phyloP scores from a whole-genome alignment of 78 protist genomes.

The Dictyostelium purpureum region DNA sequence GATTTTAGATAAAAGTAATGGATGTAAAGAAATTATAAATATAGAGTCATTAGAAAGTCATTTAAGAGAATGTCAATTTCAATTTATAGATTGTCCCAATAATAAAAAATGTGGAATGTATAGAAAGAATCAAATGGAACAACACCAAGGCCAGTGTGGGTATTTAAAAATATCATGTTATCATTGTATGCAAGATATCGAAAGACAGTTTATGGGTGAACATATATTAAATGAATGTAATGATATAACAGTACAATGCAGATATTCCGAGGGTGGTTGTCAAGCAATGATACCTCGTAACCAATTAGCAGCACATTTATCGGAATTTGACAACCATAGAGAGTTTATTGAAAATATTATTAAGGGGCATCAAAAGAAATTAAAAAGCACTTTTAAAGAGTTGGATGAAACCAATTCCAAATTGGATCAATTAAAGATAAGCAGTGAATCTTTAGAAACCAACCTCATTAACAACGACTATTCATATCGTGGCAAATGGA shows the following conservation, averaged over 20 bases:
- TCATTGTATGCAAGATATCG: neutral
- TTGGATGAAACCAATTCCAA: too few relatives aligned
- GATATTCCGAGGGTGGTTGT: neutral
- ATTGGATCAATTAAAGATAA: neutral
- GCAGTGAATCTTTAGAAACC: neutral
- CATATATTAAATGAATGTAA: neutral
- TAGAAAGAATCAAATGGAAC: neutral
- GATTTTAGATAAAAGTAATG: neutral
- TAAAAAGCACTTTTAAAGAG: neutral
- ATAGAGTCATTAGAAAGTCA: neutral
- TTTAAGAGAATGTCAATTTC: neutral
- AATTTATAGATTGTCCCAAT: neutral
- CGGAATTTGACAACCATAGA: neutral
- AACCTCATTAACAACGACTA: neutral
- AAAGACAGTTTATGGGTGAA: neutral
- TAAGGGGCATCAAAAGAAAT: neutral
- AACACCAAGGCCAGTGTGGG: neutral
- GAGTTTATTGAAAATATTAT: neutral
- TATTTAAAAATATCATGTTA: neutral
- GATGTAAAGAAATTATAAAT: constrained; percentile 2
- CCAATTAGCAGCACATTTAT: neutral
- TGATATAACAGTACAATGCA: neutral
- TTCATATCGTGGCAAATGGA: neutral
- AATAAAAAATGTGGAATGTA: neutral
- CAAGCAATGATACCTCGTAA: neutral